These are phyloP conservation scores for Salix arbutifolia DNA, from an alignment of 345 rosid genomes.

Conservation along the genomic window DNA sequence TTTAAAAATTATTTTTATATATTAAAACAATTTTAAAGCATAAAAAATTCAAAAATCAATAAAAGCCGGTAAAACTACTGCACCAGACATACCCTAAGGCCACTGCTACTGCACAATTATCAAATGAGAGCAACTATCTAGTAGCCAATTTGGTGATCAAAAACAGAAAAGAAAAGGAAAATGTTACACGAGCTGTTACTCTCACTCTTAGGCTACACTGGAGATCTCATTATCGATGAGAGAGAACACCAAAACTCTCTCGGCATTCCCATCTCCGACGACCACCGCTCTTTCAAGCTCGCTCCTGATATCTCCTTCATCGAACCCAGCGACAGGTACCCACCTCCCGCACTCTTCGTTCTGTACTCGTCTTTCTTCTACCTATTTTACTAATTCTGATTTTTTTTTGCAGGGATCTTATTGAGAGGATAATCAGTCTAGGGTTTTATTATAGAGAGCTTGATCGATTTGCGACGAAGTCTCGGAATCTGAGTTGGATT, in stretches of 20 bases:
- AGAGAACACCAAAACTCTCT: constrained; percentile 60
- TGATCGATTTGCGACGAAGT: constrained; percentile 69
- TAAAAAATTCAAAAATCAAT: too few species aligned
- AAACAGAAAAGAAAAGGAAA: neutral
- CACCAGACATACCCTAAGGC: too few species aligned
- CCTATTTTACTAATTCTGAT: neutral
- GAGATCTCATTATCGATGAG: constrained; percentile 89
- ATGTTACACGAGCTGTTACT: constrained; percentile 92
- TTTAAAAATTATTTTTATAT: too few species aligned
- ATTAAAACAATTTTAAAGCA: too few species aligned
- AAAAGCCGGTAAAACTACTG: too few species aligned
- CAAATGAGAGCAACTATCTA: too few species aligned
- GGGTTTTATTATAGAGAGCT: constrained; percentile 94
- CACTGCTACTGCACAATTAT: too few species aligned
- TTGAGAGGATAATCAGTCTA: constrained; percentile 73
- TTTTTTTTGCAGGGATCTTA: constrained; percentile 55
- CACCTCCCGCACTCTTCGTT: neutral
- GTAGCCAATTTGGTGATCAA: too few species aligned
- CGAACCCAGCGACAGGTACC: constrained; percentile 75
- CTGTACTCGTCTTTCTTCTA: neutral
- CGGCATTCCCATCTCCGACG: constrained; percentile 55
- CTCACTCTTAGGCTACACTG: constrained; percentile 82
- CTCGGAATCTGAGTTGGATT: constrained; percentile 83
- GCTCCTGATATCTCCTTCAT: constrained; percentile 90
- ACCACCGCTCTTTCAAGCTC: constrained; percentile 65